Evolutionary conservation across 1,139 yeast genomes (phyloP), one percentile per base, ranked within the genome.

Genomic region (Diutina rugosa): DNA sequence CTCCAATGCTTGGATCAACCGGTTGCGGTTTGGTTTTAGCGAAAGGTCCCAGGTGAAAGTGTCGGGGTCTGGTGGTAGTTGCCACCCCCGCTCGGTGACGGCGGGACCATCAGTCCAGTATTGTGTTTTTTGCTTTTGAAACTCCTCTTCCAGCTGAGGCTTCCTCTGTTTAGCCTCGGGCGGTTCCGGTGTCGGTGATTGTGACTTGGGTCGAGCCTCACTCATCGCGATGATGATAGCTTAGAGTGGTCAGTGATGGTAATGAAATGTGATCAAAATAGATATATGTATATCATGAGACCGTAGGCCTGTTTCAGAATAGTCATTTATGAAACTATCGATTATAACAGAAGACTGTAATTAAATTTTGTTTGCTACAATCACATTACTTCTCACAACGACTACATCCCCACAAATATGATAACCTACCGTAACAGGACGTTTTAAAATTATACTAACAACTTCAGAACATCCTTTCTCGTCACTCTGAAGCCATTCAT

Each of bases 141-240:
- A 85, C 56, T 78, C 82, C 58, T 80, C 86, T 51, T 77, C 80
- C 0, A 81, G 64, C 63, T 85, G 90, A 0, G 80, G 81, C 61
- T 82, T 84, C 49, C 90, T 57, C 54, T 61, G 63, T 54, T 63
- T 64, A 28, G 59, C 58, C 46, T 58, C 57, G 3, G 28, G 30
- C 1, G 16, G 30, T n/a, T 44, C 46, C 3, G 26, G 46, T 6
- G 26, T 44, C 21, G 26, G 26, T 6, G 10, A 6, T 6, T 2
- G 21, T 6, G 26, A 44, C 26, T 18, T 18, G 0, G 6, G 9
- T 21, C 3, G 9, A 7, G 8, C 6, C 46, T 16, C 18, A n/a
- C 18, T 44, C 26, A 18, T 44, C 8, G 18, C 46, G 26, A 16
- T 18, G 46, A 44, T 9, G 18, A 18, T 2, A 18, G 18, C 18